A percentile compares a stretch with the other conserved stretches of the same genome.
Evolutionary conservation across 2,329 filamentous ascomycete genomes (phyloP).

Genomic region (Exserohilum rostratum): DNA sequence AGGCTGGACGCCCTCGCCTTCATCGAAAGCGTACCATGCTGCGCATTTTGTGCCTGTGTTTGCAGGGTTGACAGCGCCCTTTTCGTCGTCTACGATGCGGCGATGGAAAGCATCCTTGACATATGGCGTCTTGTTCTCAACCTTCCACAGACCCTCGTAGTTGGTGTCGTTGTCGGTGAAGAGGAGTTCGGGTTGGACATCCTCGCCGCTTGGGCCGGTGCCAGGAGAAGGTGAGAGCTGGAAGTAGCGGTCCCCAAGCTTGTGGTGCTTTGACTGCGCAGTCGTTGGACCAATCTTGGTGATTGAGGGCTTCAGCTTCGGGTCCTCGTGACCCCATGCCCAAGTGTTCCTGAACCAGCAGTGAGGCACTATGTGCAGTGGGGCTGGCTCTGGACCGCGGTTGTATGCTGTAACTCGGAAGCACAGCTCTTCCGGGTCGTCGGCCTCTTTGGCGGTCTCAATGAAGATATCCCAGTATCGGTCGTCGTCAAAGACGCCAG

Average conservation of each 20-base stretch:
- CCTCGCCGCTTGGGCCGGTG: constrained; percentile 75
- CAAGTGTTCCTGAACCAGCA: constrained; percentile 98
- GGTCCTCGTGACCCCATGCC: constrained; percentile 84
- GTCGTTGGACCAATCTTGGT: constrained; percentile 68
- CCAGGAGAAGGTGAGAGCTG: constrained; percentile 90
- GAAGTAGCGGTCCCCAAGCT: constrained; percentile 81
- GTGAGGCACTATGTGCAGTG: constrained; percentile 90
- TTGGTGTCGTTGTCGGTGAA: constrained; percentile 98
- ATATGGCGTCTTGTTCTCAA: constrained; percentile 76
- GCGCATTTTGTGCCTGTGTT: constrained; percentile 84
- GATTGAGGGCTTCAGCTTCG: constrained; percentile 81
- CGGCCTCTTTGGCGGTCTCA: constrained; percentile 91
- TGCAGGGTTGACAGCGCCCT: constrained; percentile 79
- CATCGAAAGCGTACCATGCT: constrained; percentile 91
- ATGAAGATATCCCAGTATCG: constrained; percentile 98
- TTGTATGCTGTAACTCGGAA: constrained; percentile 98
- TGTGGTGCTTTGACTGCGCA: constrained; percentile 77
- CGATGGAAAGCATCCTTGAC: constrained; percentile 96
- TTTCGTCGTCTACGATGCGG: constrained; percentile 81
- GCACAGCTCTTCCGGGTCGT: constrained; percentile 87
- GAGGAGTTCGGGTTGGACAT: constrained; percentile 82
- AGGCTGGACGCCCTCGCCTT: constrained; percentile 82
- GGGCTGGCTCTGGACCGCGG: constrained; percentile 85
- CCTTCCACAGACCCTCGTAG: constrained; percentile 74
- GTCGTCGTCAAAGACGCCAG: constrained; percentile 84